Conservation (phyloP, 768 basidiomycete genomes). For the Wakefieldia striispora region DNA sequence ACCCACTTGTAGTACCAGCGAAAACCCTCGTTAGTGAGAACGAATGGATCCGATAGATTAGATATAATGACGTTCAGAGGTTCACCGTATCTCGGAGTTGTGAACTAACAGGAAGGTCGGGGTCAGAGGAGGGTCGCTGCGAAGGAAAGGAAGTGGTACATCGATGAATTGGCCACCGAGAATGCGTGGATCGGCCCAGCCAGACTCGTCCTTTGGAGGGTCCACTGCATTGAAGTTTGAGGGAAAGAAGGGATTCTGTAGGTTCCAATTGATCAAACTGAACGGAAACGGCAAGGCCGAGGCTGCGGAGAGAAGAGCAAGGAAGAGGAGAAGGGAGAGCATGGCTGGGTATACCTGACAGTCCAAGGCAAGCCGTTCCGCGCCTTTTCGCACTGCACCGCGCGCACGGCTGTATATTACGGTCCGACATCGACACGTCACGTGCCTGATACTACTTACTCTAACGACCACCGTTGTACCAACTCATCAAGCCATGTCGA, state of each 20-base stretch:
- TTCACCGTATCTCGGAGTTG: constrained; percentile 65
- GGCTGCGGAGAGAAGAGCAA: constrained; percentile 12
- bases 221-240: constrained; percentile 1
- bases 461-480: neutral
- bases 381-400: neutral
- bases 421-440: no score
- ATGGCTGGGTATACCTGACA: constrained; percentile 8
- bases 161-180: constrained; percentile 76
- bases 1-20: constrained; percentile 62
- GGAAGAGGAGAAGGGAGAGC: constrained; percentile 9
- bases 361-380: no score
- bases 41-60: constrained; percentile 71
- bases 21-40: constrained; percentile 75
- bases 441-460: neutral
- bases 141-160: constrained; percentile 42
- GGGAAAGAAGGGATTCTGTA: constrained; percentile 9
- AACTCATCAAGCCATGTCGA: constrained; percentile 9
- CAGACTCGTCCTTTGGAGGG: constrained; percentile 27
- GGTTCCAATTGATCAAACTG: constrained; percentile 1
- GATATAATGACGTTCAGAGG: constrained; percentile 85
- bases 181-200: constrained; percentile 67
- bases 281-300: constrained; percentile 16
- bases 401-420: no score
- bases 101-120: constrained; percentile 46
- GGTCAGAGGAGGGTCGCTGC: neutral